Percentiles rank a stretch among this genome's conserved stretches.
Evolutionary conservation across 2,329 filamentous ascomycete genomes (phyloP).

Genomic region (Phaeophleospora eucalypticola): DNA sequence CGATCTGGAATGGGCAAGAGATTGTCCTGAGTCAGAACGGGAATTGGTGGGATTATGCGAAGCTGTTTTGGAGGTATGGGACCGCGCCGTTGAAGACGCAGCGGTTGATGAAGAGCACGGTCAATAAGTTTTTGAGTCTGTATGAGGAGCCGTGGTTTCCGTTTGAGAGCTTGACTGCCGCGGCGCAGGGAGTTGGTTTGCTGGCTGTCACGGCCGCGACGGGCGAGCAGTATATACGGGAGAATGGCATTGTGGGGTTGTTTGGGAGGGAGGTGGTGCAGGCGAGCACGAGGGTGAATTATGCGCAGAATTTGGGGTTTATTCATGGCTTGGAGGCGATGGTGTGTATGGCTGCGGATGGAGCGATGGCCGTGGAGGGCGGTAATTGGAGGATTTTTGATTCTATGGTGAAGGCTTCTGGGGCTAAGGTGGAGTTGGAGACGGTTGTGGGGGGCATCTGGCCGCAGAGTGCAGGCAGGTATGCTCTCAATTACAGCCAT

Average conservation of each 20-base stretch:
- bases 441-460: slow-evolving; percentile 62
- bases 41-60: slow-evolving; percentile 76
- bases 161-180: slow-evolving; percentile 69
- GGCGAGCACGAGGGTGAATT: slow-evolving; percentile 88
- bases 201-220: slow-evolving; percentile 63
- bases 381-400: slow-evolving; percentile 95
- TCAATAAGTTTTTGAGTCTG: slow-evolving; percentile 70
- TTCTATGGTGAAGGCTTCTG: slow-evolving; percentile 66
- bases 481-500: slow-evolving; percentile 42
- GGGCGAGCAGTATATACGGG: slow-evolving; percentile 66
- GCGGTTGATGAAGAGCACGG: slow-evolving; percentile 64
- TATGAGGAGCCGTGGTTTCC: slow-evolving; percentile 83
- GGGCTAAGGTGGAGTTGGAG: slow-evolving; percentile 60
- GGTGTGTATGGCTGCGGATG: slow-evolving; percentile 86
- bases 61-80: slow-evolving; percentile 82
- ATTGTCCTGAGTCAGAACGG: slow-evolving; percentile 67
- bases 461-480: slow-evolving; percentile 32
- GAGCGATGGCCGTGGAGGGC: slow-evolving; percentile 71
- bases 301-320: slow-evolving; percentile 78
- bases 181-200: slow-evolving; percentile 64
- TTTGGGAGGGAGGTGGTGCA: slow-evolving; percentile 84
- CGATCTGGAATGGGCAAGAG: slow-evolving; percentile 75
- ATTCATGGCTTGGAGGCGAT: slow-evolving; percentile 89
- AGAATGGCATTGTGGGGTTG: slow-evolving; percentile 60
- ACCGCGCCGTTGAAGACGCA: slow-evolving; percentile 69